Conservation (phyloP, 1,284 basidiomycete species). For the Pseudozyma flocculosa region DNA sequence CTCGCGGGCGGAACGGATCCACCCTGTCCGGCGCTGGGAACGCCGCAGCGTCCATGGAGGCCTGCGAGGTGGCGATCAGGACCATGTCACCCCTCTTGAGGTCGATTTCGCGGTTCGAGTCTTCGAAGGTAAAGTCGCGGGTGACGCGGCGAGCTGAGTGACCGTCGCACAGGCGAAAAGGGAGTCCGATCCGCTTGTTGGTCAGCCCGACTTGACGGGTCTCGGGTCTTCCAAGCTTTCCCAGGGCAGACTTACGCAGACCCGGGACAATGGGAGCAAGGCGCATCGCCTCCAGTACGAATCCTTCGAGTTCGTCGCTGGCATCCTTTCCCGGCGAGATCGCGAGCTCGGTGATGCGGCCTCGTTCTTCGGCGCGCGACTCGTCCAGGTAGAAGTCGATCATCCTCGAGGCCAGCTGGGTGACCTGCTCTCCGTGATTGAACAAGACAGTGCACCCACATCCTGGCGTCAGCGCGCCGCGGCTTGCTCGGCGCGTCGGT, state of each 20-base stretch:
- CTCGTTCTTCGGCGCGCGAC: slow-evolving; percentile 9
- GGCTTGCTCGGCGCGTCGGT: no score
- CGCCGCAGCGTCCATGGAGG: slow-evolving; percentile 60
- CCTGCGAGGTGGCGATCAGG: slow-evolving; percentile 25
- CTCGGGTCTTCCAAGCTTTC: no score
- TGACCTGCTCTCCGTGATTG: slow-evolving; percentile 1
- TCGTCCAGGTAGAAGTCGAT: slow-evolving; percentile 21
- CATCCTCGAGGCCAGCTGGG: slow-evolving; percentile 18
- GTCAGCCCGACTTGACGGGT: no score
- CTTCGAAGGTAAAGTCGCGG: slow-evolving; percentile 9
- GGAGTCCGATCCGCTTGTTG: no score
- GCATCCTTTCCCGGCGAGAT: slow-evolving; percentile 10
- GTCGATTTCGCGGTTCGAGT: slow-evolving; percentile 12
- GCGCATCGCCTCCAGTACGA: slow-evolving; percentile 25
- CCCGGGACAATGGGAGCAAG: slow-evolving; percentile 16
- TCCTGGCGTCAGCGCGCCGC: no score
- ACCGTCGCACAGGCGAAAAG: no score
- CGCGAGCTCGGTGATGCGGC: slow-evolving; percentile 18
- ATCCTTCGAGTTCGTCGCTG: slow-evolving; percentile 17
- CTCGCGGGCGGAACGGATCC: slow-evolving; percentile 62
- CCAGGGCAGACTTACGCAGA: slow-evolving; percentile 8
- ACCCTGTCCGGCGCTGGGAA: slow-evolving; percentile 64
- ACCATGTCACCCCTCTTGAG: slow-evolving; percentile 39
- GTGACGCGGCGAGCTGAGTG: slow-evolving; percentile 6
- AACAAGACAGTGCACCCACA: no score